phyloP scores from a whole-genome alignment of 2,329 filamentous ascomycete genomes.

The Leptographium wingfieldii region DNA sequence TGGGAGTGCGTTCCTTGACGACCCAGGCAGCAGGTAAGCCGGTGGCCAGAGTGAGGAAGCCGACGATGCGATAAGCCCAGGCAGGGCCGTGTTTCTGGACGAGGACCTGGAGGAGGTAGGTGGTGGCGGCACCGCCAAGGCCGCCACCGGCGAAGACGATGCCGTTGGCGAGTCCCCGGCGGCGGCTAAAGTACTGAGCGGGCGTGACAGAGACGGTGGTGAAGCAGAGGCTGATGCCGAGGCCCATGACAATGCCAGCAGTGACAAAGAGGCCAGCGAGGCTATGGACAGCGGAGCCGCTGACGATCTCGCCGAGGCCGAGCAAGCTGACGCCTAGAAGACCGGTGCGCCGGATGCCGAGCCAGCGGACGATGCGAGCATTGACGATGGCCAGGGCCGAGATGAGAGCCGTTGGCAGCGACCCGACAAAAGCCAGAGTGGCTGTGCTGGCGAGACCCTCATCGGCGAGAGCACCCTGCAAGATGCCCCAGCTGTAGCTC shows the following conservation, averaged over 20 bases:
- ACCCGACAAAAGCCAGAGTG: slow-evolving; percentile 47
- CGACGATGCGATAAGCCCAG: slow-evolving; percentile 41
- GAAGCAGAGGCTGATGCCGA: slow-evolving; percentile 23
- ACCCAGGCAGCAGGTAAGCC: slow-evolving; percentile 43
- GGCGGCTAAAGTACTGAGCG: slow-evolving; percentile 33
- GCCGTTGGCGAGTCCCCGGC: slow-evolving; percentile 34
- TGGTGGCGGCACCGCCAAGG: slow-evolving; percentile 33
- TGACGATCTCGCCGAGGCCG: slow-evolving; percentile 33
- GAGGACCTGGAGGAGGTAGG: slow-evolving; percentile 27
- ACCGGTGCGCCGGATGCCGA: slow-evolving; percentile 35
- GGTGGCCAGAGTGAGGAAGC: slow-evolving; percentile 37
- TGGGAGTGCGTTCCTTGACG: slow-evolving; percentile 33
- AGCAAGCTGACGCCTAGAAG: slow-evolving; percentile 37
- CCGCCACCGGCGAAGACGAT: slow-evolving; percentile 32
- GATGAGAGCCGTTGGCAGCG: slow-evolving; percentile 35
- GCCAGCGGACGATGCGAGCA: slow-evolving; percentile 32
- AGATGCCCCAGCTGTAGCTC: slow-evolving; percentile 46
- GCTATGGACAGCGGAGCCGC: slow-evolving; percentile 31
- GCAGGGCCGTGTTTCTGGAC: slow-evolving; percentile 28
- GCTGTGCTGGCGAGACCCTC: slow-evolving; percentile 33
- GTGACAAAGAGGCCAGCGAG: slow-evolving; percentile 35
- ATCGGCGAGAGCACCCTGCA: slow-evolving; percentile 43
- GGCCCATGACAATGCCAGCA: slow-evolving; percentile 21
- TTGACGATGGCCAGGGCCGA: slow-evolving; percentile 39
- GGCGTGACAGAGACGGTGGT: slow-evolving; percentile 29